Base-by-base conservation (phyloP, 1,284 basidiomycete species). In the Ustilago crameri region DNA sequence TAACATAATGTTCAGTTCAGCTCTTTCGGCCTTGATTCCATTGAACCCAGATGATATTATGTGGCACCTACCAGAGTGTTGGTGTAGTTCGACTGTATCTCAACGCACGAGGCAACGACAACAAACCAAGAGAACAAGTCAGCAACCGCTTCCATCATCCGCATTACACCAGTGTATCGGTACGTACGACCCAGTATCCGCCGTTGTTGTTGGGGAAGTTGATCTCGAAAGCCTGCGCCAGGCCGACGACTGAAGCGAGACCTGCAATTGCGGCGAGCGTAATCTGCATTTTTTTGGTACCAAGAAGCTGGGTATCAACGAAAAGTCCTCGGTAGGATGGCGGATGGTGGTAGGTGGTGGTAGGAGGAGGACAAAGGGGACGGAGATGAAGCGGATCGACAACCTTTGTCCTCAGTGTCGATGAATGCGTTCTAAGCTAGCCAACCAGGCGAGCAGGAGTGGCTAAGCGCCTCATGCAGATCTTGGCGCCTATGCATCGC, bases 171-270 rank as follows among this genome's bases (percentile, higher is more conserved):
- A 22, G 47, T 43, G 8, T 35, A 66, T 57, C n/a, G 46, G 61
- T 59, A 71, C 68, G 20, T 57, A 71, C 69, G 45, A 75, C 73
- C 73, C 73, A 75, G 51, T 75, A 75, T 12, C 73, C 73, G 27
- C 53, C 65, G 26, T 65, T 71, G 63, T 27, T 64, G 73, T 75
- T 75, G 22, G 73, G 73, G 32, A 75, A 75, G 18, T 38, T 64
- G 37, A 75, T 51, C 41, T 75, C 73, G 51, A 75, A 75, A n/a
- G 64, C 73, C 45, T 61, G 47, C 48, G 58, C 49, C 32, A 60
- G 43, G 34, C 58, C 53, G n/a, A 51, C 47, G 26, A 63, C 22
- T 34, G 63, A 65, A 8, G 54, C 67, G 35, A 73, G 54, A 32
- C 56, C 37, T 2, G 73, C 38, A 20, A 59, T 15, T 18, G 58